A percentile compares a stretch with the other conserved stretches of the same genome.
Conservation (phyloP, 2,329 filamentous ascomycete species). For the Ophiocordyceps australis region DNA sequence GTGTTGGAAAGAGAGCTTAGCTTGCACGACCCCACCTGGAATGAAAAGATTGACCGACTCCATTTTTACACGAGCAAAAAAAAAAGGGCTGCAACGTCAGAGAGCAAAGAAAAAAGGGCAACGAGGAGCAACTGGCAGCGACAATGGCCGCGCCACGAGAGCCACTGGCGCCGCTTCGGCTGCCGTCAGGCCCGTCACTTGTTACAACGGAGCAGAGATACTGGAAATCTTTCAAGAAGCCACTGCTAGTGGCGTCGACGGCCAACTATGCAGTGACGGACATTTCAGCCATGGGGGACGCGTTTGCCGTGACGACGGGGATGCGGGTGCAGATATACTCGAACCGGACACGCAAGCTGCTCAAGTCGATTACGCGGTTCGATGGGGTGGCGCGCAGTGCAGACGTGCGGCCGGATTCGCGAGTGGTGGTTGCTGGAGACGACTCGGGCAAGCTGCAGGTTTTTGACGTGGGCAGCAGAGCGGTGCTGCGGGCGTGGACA, state of each 20-base stretch:
- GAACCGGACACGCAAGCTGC: slow-evolving; percentile 71
- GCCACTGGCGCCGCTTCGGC: slow-evolving; percentile 63
- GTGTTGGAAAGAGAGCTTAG: too few species aligned
- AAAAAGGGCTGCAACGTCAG: too few species aligned
- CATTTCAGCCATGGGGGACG: slow-evolving; percentile 60
- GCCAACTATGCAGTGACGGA: slow-evolving; percentile 80
- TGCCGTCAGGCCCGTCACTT: slow-evolving; percentile 65
- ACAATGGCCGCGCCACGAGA: slow-evolving; percentile 48
- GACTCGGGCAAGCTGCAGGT: slow-evolving; percentile 87
- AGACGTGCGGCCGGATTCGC: slow-evolving; percentile 74
- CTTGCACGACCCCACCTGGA: too few species aligned
- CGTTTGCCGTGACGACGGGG: slow-evolving; percentile 89
- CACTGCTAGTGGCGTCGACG: slow-evolving; percentile 76
- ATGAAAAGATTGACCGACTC: background rate
- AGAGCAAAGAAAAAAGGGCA: slow-evolving; percentile 12
- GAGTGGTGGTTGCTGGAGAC: slow-evolving; percentile 79
- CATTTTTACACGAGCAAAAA: too few species aligned
- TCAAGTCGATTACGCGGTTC: slow-evolving; percentile 91
- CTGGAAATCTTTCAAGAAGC: slow-evolving; percentile 90
- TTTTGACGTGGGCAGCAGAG: slow-evolving; percentile 75
- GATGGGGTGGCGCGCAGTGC: slow-evolving; percentile 80
- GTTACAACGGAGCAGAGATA: slow-evolving; percentile 86
- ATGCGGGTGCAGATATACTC: slow-evolving; percentile 89
- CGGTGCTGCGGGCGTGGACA: slow-evolving; percentile 89
- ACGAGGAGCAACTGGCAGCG: slow-evolving; percentile 34